Evolutionary conservation across 768 basidiomycete species (phyloP), one percentile per base, ranked within the genome.

Genomic region (Hysterangium stoloniferum): DNA sequence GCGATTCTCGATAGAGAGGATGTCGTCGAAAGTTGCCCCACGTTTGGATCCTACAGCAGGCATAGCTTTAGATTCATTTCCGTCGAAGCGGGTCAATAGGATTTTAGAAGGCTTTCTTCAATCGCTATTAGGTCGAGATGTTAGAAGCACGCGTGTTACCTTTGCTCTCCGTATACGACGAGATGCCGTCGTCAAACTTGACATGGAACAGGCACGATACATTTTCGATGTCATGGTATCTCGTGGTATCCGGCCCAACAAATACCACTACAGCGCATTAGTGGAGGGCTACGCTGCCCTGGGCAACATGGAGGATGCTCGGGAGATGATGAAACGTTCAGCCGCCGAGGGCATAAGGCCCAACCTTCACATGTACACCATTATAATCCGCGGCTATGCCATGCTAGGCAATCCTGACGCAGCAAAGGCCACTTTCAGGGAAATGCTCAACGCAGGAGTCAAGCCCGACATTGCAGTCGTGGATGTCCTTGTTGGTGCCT

Each of bases 291-390:
- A 81, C 57, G 66, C 73, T 15, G 69, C 65, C 3, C 63, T 65
- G 1, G 86, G 85, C n/a, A 72, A 89, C 62, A 67, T 84, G 54
- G 59, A 64, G 12, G 70, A 69, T 17, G 85, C 87, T 22, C 63
- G 72, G 51, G 69, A 71, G 45, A 66, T 80, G 36, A 73, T 93
- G 69, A 66, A 64, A 53, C 65, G 77, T 15, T 77, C 80, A 24
- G 58, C 62, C 34, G 64, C 68, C 34, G 69, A 72, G 4, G 78
- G 80, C 22, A 61, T 84, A 52, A 63, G 68, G 20, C 76, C 81
- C 19, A 79, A 81, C 56, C 72, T 77, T 17, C 74, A 82, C 38
- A 78, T 86, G 74, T 86, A 80, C 69, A 90, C 88, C 22, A 80
- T 83, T 54, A 73, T 93, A 54, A 81, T 93, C 57, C 70, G 73